Evolutionary conservation across 2,329 filamentous ascomycete genomes (phyloP).

Genomic region (Neofusicoccum parvum): DNA sequence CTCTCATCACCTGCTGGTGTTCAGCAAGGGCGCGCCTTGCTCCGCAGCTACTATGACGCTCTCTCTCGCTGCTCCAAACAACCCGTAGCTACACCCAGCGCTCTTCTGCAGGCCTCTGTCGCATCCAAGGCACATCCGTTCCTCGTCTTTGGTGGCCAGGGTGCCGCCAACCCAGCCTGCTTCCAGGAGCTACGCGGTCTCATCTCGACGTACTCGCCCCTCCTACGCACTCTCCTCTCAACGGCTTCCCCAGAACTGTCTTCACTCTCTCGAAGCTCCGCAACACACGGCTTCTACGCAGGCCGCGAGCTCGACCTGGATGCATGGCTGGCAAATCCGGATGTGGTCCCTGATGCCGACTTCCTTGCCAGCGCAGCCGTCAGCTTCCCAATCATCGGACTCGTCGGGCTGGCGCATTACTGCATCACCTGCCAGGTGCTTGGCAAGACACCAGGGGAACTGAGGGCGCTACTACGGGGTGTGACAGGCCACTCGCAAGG

Average conservation of each 20-base stretch:
- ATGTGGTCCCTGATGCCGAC: background rate
- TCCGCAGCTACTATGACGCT: background rate
- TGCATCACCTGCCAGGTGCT: slow-evolving; percentile 28
- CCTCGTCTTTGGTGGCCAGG: too few relatives aligned
- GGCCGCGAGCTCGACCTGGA: background rate
- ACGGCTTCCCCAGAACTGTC: background rate
- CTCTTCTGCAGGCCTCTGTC: background rate
- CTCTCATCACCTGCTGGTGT: background rate
- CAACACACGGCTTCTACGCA: background rate
- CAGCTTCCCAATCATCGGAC: slow-evolving; percentile 44
- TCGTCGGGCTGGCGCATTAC: slow-evolving; percentile 35
- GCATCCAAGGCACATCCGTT: background rate
- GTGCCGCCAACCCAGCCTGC: too few relatives aligned
- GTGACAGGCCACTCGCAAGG: slow-evolving; percentile 45
- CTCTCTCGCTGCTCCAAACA: background rate
- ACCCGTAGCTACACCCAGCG: slow-evolving; percentile 26
- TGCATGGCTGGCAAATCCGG: background rate
- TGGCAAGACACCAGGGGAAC: slow-evolving; percentile 36
- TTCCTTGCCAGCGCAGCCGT: slow-evolving; percentile 27
- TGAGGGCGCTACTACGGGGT: slow-evolving; percentile 27
- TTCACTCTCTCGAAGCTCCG: too few relatives aligned
- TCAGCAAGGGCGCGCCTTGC: background rate
- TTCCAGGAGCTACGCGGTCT: too few relatives aligned
- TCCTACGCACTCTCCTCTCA: too few relatives aligned
- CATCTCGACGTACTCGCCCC: too few relatives aligned